Percentiles rank a stretch among this genome's conserved stretches.
Conservation (phyloP, 768 basidiomycete genomes). For the Strobilomyces confusus region DNA sequence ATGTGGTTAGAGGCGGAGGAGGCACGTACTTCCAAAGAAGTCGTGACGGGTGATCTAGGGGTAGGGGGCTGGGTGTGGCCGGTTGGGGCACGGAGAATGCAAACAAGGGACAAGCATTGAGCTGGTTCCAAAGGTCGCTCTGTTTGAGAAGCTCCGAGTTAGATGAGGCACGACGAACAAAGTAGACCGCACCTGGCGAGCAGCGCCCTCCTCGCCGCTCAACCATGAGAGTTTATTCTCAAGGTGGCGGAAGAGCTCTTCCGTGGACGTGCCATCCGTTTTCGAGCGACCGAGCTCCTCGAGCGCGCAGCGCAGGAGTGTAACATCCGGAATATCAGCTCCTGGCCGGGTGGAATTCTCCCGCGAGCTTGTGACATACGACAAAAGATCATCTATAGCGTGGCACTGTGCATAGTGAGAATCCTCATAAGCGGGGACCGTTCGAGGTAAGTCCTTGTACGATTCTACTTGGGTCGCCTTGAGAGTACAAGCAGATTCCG, state of each 20-base stretch:
- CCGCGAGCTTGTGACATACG: constrained; percentile 3
- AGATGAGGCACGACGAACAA: neutral
- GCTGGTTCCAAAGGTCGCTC: constrained; percentile 57
- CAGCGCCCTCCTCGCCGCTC: constrained; percentile 43
- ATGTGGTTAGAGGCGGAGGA: too few relatives aligned
- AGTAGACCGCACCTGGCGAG: constrained; percentile 47
- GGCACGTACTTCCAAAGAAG: constrained; percentile 39
- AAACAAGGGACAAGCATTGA: constrained; percentile 49
- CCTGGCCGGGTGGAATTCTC: constrained; percentile 15
- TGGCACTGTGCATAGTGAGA: constrained; percentile 41
- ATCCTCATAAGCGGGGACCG: constrained; percentile 48
- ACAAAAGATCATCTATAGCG: constrained; percentile 40
- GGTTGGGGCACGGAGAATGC: constrained; percentile 29
- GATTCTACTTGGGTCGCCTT: constrained; percentile 53
- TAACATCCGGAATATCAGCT: constrained; percentile 42
- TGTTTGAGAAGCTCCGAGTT: constrained; percentile 20
- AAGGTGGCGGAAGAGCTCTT: constrained; percentile 56
- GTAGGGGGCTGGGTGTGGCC: neutral
- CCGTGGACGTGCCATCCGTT: constrained; percentile 43
- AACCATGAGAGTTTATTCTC: constrained; percentile 60
- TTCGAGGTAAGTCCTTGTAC: constrained; percentile 54
- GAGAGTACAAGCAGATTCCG: constrained; percentile 50
- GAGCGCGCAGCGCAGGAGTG: constrained; percentile 62
- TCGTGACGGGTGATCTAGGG: constrained; percentile 19
- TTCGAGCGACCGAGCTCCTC: constrained; percentile 42